Percentiles rank a stretch among this genome's conserved stretches.
These are phyloP conservation scores for Argentina anserina DNA, from an alignment of 306 rosid genomes.

Conservation along the genomic window DNA sequence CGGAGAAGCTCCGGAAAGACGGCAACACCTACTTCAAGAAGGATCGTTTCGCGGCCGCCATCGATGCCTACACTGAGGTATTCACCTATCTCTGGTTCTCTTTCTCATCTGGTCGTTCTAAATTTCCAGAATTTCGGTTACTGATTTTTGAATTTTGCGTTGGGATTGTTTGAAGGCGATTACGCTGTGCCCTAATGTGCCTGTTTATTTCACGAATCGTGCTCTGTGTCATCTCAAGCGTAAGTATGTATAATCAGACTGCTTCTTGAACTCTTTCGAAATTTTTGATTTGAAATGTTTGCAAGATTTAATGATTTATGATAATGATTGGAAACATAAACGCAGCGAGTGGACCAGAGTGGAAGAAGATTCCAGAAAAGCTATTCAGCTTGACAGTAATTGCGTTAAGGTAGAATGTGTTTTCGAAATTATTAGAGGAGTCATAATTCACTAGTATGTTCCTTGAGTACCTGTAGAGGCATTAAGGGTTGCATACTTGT, in stretches of 20 bases:
- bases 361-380: constrained; percentile 81
- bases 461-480: background rate
- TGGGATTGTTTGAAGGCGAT: constrained; percentile 43
- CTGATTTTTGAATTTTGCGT: background rate
- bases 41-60: constrained; percentile 78
- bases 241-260: constrained; percentile 55
- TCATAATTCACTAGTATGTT: background rate
- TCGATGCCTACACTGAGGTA: constrained; percentile 94
- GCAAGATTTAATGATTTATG: background rate
- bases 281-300: background rate
- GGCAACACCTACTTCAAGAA: constrained; percentile 81
- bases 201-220: constrained; percentile 82
- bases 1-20: constrained; percentile 59
- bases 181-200: constrained; percentile 76
- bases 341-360: constrained; percentile 82
- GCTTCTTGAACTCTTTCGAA: background rate
- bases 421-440: background rate
- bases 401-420: constrained; percentile 61
- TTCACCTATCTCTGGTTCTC: background rate
- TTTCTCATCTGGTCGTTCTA: background rate
- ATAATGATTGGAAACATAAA: background rate
- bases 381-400: constrained; percentile 65
- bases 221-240: constrained; percentile 90
- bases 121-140: background rate
- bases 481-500: background rate